Percentiles rank a stretch among this genome's conserved stretches.
Conservation (phyloP, 2,329 filamentous ascomycete species). For the Talaromyces sp. region DNA sequence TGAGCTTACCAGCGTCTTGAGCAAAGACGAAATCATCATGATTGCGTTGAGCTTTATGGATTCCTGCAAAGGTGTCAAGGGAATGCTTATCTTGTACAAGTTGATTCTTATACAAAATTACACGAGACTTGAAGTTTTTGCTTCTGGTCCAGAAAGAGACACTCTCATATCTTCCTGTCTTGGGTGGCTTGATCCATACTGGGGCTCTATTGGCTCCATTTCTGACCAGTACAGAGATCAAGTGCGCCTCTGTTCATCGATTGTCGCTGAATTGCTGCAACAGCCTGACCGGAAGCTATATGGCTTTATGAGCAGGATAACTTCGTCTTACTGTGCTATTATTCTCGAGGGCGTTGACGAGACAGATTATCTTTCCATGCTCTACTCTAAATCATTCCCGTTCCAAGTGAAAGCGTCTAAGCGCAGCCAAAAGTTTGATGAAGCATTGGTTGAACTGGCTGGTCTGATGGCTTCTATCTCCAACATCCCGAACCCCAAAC, state of each 20-base stretch:
- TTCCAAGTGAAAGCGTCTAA: conserved; percentile 70
- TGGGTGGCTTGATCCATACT: conserved; percentile 88
- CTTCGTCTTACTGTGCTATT: conserved; percentile 81
- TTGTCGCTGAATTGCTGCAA: conserved; percentile 79
- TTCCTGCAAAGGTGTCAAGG: conserved; percentile 78
- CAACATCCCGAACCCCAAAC: conserved; percentile 66
- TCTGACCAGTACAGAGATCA: conserved; percentile 89
- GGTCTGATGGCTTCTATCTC: conserved; percentile 80
- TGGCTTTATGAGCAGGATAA: conserved; percentile 83
- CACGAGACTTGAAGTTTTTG: conserved; percentile 74
- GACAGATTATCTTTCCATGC: conserved; percentile 65
- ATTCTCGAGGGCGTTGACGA: conserved; percentile 58
- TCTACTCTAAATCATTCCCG: conserved; percentile 86
- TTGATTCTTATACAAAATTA: conserved; percentile 91
- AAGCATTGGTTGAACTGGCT: conserved; percentile 81
- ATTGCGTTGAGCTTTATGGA: conserved; percentile 93
- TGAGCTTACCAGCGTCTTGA: conserved; percentile 72
- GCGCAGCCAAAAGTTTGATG: conserved; percentile 65
- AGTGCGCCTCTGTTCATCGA: conserved; percentile 86
- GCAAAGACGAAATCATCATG: conserved; percentile 78
- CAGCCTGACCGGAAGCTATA: conserved; percentile 75
- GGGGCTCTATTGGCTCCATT: conserved; percentile 69
- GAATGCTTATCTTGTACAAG: conserved; percentile 88
- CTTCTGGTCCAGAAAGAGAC: conserved; percentile 67
- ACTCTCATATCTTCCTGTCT: conserved; percentile 76